Evolutionary conservation across 2,329 filamentous ascomycete genomes (phyloP).

Genomic region (Colletotrichum camelliae): DNA sequence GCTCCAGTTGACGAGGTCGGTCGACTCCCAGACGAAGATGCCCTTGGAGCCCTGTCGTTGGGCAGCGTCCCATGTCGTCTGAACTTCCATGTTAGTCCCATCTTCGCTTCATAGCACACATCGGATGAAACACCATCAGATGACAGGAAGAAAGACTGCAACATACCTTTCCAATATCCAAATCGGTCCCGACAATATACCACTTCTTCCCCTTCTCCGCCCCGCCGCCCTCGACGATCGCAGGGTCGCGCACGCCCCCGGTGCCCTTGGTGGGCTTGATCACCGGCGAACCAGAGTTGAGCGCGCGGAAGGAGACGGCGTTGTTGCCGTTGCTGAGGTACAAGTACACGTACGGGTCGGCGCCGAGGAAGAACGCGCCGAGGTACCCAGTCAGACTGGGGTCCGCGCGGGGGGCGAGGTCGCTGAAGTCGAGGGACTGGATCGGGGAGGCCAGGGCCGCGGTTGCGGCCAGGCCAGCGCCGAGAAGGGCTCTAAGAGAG

Average conservation of each 20-base stretch:
- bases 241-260: constrained; percentile 56
- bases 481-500: neutral
- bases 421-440: constrained; percentile 27
- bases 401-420: constrained; percentile 36
- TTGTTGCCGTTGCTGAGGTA: constrained; percentile 60
- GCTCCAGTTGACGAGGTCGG: constrained; percentile 54
- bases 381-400: constrained; percentile 54
- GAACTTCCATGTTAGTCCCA: neutral
- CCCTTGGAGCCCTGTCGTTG: constrained; percentile 55
- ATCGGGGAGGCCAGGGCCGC: constrained; percentile 3
- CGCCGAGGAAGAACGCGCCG: constrained; percentile 59
- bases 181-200: constrained; percentile 61
- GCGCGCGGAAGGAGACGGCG: constrained; percentile 49
- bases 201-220: constrained; percentile 53
- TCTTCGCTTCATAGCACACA: neutral
- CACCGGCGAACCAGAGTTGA: constrained; percentile 54
- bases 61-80: constrained; percentile 58
- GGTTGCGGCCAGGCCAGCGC: constrained; percentile 1
- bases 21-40: constrained; percentile 62
- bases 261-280: constrained; percentile 56
- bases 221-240: constrained; percentile 52
- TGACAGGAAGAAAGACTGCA: neutral
- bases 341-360: constrained; percentile 58
- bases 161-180: constrained; percentile 52
- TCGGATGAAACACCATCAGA: neutral